Evolutionary conservation across 176 grass and related monocot genomes (phyloP).

Genomic region (Oryza longistaminata): DNA sequence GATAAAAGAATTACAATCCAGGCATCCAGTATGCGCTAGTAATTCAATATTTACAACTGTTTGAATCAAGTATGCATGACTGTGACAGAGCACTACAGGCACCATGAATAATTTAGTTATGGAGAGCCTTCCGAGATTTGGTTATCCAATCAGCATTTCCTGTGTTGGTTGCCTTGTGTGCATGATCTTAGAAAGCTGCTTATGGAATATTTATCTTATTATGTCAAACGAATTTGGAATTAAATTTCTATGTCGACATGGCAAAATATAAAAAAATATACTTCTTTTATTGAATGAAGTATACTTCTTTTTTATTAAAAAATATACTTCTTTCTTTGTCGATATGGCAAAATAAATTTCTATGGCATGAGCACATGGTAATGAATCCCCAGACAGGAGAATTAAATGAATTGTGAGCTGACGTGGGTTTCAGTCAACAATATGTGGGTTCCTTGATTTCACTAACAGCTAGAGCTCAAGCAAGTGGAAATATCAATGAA

Average conservation of each 20-base stretch:
- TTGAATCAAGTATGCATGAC: background rate
- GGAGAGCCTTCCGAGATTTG: background rate
- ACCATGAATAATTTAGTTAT: background rate
- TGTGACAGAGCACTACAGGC: background rate
- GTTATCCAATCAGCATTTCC: background rate
- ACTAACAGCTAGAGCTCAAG: background rate
- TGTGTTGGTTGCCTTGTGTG: background rate
- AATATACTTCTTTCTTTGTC: too few species aligned
- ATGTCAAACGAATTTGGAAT: background rate
- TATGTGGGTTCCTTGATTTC: background rate
- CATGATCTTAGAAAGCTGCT: background rate
- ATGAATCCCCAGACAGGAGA: background rate
- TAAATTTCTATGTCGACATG: background rate
- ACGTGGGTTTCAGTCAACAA: background rate
- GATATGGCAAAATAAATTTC: background rate
- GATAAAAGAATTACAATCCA: constrained; percentile 4
- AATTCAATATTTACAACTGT: constrained; percentile 14
- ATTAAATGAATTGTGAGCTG: background rate
- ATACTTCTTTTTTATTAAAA: too few species aligned
- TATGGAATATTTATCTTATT: background rate
- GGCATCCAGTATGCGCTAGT: background rate
- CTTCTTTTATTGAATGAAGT: background rate
- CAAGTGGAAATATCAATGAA: background rate
- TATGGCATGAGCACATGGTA: background rate
- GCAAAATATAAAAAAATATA: background rate